These are phyloP conservation scores for Phytophthora boehmeriae DNA, from an alignment of 352 stramenopile species.

Conservation along the genomic window DNA sequence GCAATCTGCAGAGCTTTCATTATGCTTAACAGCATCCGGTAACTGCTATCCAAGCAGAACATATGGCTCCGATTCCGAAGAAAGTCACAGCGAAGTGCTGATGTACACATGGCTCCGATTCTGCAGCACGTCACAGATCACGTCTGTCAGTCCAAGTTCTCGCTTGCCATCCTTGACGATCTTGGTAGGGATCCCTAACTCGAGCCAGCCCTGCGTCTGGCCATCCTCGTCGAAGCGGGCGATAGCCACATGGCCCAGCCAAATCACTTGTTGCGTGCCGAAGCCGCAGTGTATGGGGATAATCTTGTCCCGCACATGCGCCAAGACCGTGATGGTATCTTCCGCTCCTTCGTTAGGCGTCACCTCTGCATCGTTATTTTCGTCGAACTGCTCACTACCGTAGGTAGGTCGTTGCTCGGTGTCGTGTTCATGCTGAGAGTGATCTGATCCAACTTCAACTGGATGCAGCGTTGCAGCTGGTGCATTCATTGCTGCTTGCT, in stretches of 20 bases:
- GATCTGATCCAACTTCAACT: not conserved
- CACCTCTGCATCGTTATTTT: constrained; percentile 12
- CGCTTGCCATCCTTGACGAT: constrained; percentile 55
- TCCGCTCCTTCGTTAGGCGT: constrained; percentile 53
- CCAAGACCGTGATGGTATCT: constrained; percentile 64
- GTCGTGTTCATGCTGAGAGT: constrained; percentile 1
- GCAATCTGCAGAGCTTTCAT: too few relatives aligned
- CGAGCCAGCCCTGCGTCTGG: constrained; percentile 50
- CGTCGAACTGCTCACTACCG: constrained; percentile 12
- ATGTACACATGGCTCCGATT: constrained; percentile 73
- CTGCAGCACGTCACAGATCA: constrained; percentile 73
- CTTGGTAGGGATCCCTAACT: constrained; percentile 49
- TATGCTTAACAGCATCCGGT: too few relatives aligned
- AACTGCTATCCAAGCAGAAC: too few relatives aligned
- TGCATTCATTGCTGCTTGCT: too few relatives aligned
- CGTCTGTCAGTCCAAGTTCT: constrained; percentile 49
- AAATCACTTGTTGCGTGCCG: constrained; percentile 73
- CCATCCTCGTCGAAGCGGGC: constrained; percentile 64
- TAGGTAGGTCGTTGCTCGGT: too few relatives aligned
- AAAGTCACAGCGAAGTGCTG: constrained; percentile 51
- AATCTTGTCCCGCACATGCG: constrained; percentile 74
- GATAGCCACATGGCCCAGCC: constrained; percentile 76
- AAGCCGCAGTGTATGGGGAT: constrained; percentile 75
- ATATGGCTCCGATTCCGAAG: too few relatives aligned
- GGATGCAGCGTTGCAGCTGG: too few relatives aligned